Conservation (phyloP, 1,284 basidiomycete genomes). For the Mycosarcoma mackinlayi region DNA sequence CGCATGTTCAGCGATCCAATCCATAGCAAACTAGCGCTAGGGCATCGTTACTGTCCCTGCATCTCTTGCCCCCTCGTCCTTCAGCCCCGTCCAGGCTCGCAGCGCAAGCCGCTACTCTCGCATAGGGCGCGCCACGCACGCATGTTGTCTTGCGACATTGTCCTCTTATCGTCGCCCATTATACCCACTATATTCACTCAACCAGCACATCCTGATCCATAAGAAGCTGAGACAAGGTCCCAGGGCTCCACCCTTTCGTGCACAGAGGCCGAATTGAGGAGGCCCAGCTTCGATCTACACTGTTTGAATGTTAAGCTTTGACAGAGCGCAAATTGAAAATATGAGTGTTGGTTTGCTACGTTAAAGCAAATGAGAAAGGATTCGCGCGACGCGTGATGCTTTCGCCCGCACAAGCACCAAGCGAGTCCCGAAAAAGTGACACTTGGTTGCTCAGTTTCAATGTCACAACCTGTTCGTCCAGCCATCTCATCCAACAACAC, state of each 20-base stretch:
- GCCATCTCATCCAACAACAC: slow-evolving; percentile 7
- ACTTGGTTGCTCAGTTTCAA: not conserved
- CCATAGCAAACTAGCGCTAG: slow-evolving; percentile 5
- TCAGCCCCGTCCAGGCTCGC: not conserved
- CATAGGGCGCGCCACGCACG: no score
- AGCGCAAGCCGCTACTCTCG: not conserved
- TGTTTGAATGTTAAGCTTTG: no score
- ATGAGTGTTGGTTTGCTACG: slow-evolving; percentile 6
- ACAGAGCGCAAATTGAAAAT: no score
- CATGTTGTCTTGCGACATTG: not conserved
- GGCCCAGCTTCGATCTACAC: no score
- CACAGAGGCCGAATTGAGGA: no score
- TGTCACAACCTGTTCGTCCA: not conserved
- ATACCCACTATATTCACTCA: slow-evolving; percentile 23
- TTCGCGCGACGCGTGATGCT: slow-evolving; percentile 27
- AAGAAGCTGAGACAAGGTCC: no score
- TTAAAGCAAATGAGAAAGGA: not conserved
- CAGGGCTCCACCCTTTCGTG: no score
- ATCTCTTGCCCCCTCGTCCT: not conserved
- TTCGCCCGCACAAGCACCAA: not conserved
- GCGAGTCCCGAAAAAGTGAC: slow-evolving; percentile 26
- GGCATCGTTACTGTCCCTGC: not conserved
- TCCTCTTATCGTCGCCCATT: slow-evolving; percentile 11
- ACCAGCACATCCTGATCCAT: not conserved
- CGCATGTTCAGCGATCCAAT: slow-evolving; percentile 30